Percentiles rank a stretch among this genome's conserved stretches.
Evolutionary conservation across 805 yeast genomes (phyloP).

Genomic region (Ogataea nonfermentans): DNA sequence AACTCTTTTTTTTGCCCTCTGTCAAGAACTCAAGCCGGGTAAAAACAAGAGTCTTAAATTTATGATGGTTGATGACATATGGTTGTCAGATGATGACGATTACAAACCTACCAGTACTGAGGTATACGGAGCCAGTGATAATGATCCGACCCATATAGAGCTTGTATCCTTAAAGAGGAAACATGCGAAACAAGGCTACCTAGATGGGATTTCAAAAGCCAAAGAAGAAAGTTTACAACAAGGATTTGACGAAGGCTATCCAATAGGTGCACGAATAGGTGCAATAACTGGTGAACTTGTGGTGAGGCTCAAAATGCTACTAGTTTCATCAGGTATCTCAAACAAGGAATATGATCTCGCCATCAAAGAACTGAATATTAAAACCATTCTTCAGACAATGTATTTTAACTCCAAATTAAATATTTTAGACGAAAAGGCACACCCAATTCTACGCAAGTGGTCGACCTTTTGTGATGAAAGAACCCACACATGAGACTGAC

Average conservation of each 20-base stretch:
- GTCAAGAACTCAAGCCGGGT: slow-evolving; percentile 9
- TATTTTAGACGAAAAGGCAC: slow-evolving; percentile 31
- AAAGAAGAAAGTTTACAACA: slow-evolving; percentile 69
- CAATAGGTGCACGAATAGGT: slow-evolving; percentile 72
- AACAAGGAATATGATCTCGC: slow-evolving; percentile 34
- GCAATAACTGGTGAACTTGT: slow-evolving; percentile 60
- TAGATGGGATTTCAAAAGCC: slow-evolving; percentile 71
- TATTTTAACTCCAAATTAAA: slow-evolving; percentile 54
- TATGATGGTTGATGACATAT: slow-evolving; percentile 29
- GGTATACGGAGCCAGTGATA: slow-evolving; percentile 36
- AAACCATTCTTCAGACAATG: slow-evolving; percentile 51
- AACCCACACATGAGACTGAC: background rate
- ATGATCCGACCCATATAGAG: slow-evolving; percentile 26
- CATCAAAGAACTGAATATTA: slow-evolving; percentile 52
- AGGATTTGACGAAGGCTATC: slow-evolving; percentile 82
- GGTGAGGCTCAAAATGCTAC: slow-evolving; percentile 39
- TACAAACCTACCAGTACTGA: slow-evolving; percentile 32
- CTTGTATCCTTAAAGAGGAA: slow-evolving; percentile 47
- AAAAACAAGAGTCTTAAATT: background rate
- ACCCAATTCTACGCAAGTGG: slow-evolving; percentile 31
- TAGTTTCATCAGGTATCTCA: slow-evolving; percentile 6
- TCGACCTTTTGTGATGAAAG: slow-evolving; percentile 13
- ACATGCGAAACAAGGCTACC: slow-evolving; percentile 78
- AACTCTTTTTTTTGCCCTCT: slow-evolving; percentile 7
- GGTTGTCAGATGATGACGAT: slow-evolving; percentile 34